Percentiles rank a stretch among this genome's conserved stretches.
Evolutionary conservation across 257 asterid species (phyloP).

Genomic region (Solanum pinnatisectum): DNA sequence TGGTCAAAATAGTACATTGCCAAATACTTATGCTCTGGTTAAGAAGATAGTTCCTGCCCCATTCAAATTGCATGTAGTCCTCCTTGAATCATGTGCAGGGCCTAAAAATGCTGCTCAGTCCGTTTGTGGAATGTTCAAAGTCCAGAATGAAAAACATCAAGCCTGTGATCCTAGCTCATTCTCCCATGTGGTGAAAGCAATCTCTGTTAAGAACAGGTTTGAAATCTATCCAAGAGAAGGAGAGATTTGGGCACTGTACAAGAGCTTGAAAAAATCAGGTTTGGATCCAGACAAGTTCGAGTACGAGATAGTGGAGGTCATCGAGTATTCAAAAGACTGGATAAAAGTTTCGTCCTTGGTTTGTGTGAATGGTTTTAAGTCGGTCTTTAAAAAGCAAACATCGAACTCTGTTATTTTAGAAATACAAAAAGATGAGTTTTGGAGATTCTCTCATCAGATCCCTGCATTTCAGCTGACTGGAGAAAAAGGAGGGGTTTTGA

Average conservation of each 20-base stretch:
- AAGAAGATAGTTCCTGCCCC: constrained; percentile 5
- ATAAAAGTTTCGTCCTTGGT: constrained; percentile 5
- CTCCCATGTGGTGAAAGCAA: constrained; percentile 14
- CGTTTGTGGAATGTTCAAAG: constrained; percentile 9
- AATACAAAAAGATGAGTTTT: not conserved
- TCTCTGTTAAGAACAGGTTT: not conserved
- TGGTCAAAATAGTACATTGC: constrained; percentile 1
- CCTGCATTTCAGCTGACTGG: constrained; percentile 11
- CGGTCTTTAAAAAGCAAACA: constrained; percentile 1
- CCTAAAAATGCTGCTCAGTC: not conserved
- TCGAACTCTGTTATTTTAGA: not conserved
- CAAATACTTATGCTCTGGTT: constrained; percentile 9
- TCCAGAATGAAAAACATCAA: not conserved
- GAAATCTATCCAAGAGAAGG: constrained; percentile 12
- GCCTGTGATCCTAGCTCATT: not conserved
- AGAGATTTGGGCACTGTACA: constrained; percentile 24
- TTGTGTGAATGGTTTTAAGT: not conserved
- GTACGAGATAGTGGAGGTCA: constrained; percentile 15
- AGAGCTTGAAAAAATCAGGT: not conserved
- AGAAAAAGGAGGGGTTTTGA: constrained; percentile 6
- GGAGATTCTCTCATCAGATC: constrained; percentile 21
- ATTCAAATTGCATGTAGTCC: constrained; percentile 5
- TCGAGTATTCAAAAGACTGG: not conserved
- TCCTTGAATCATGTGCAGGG: not conserved
- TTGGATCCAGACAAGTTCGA: constrained; percentile 10